A percentile compares a stretch with the other conserved stretches of the same genome.
These are phyloP conservation scores for Beauveria asiatica DNA, from an alignment of 2,329 filamentous ascomycete genomes.

Conservation along the genomic window DNA sequence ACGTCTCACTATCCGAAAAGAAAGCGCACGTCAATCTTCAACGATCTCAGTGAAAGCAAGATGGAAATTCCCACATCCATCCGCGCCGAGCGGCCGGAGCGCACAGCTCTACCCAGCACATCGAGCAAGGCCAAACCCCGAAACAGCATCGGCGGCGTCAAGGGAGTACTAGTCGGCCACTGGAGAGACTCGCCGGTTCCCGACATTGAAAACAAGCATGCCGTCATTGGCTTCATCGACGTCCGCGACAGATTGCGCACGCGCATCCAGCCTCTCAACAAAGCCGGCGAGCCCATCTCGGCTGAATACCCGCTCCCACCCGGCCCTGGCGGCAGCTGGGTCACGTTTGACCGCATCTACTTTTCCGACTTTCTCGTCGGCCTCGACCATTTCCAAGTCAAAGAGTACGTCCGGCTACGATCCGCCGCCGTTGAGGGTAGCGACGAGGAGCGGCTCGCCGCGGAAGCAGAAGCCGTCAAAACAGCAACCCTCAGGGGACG, in stretches of 20 bases:
- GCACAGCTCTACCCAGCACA: slow-evolving; percentile 17
- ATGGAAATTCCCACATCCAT: slow-evolving; percentile 28
- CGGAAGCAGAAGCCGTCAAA: slow-evolving; percentile 35
- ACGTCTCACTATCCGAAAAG: slow-evolving; percentile 43
- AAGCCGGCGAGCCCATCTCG: slow-evolving; percentile 38
- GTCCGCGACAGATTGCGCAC: slow-evolving; percentile 52
- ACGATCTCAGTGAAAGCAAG: slow-evolving; percentile 40
- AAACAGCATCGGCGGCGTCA: slow-evolving; percentile 26
- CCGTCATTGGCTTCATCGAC: slow-evolving; percentile 55
- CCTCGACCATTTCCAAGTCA: slow-evolving; percentile 48
- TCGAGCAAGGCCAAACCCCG: slow-evolving; percentile 22
- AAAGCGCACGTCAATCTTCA: slow-evolving; percentile 44
- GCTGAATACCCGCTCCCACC: slow-evolving; percentile 42
- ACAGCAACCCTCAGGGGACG: slow-evolving; percentile 38
- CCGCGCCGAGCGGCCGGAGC: slow-evolving; percentile 20
- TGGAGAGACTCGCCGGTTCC: slow-evolving; percentile 52
- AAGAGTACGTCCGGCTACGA: slow-evolving; percentile 53
- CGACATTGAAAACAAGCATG: slow-evolving; percentile 42
- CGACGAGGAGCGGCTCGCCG: slow-evolving; percentile 28
- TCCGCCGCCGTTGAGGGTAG: slow-evolving; percentile 29
- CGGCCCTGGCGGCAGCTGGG: slow-evolving; percentile 55
- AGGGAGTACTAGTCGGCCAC: slow-evolving; percentile 45
- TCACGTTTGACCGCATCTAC: slow-evolving; percentile 52
- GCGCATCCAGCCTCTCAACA: slow-evolving; percentile 43
- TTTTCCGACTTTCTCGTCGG: slow-evolving; percentile 49